These are phyloP conservation scores for Hylodesmum podocarpum DNA, from an alignment of 306 rosid genomes.

Conservation along the genomic window DNA sequence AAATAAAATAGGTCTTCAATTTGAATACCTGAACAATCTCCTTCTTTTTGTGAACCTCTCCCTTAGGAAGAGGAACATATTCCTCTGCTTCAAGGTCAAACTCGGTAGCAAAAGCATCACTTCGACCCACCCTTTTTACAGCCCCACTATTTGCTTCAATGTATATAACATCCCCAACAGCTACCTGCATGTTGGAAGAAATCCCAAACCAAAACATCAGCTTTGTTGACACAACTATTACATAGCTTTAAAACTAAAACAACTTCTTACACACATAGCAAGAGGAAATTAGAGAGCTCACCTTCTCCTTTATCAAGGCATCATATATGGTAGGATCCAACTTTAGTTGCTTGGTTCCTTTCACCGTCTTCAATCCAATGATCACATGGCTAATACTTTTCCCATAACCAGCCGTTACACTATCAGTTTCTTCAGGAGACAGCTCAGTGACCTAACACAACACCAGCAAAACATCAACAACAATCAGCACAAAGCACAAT, in stretches of 20 bases:
- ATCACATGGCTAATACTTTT: conserved; percentile 98
- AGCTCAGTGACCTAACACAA: conserved; percentile 79
- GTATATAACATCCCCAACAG: conserved; percentile 94
- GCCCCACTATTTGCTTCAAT: conserved; percentile 98
- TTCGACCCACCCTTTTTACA: conserved; percentile 94
- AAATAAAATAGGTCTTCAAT: conserved; percentile 12
- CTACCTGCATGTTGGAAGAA: conserved; percentile 57
- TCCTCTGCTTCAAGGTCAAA: conserved; percentile 99
- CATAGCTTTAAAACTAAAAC: conserved; percentile 1
- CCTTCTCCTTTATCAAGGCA: conserved; percentile 95
- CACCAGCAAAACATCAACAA: conserved; percentile 15
- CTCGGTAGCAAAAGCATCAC: conserved; percentile 98
- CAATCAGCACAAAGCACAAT: conserved; percentile 2
- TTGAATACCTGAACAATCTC: conserved; percentile 91
- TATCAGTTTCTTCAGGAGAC: conserved; percentile 94
- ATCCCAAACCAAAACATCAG: conserved; percentile 3
- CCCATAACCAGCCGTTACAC: conserved; percentile 92
- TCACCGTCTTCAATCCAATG: conserved; percentile 89
- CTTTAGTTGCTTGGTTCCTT: conserved; percentile 96
- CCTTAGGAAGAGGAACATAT: conserved; percentile 98
- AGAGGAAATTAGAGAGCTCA: conserved; percentile 22
- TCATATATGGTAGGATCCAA: conserved; percentile 97
- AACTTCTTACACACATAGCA: neutral
- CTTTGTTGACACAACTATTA: neutral
- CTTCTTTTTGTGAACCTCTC: conserved; percentile 97